Evolutionary conservation across 2,329 filamentous ascomycete species (phyloP).

Genomic region (Clonostachys byssicola): DNA sequence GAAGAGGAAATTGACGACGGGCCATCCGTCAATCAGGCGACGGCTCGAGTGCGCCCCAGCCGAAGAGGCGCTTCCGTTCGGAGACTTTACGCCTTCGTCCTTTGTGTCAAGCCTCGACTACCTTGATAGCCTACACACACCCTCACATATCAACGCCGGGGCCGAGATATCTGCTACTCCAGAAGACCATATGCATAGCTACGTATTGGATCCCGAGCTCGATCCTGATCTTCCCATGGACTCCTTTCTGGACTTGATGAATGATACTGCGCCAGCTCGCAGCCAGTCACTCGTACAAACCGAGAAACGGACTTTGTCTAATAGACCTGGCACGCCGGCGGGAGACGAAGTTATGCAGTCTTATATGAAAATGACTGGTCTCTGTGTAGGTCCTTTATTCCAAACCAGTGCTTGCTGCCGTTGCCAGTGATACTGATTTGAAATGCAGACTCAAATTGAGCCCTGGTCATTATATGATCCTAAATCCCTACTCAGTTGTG

Average conservation of each 20-base stretch:
- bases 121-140: too few relatives aligned
- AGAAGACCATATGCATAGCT: too few relatives aligned
- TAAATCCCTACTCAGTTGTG: slow-evolving; percentile 13
- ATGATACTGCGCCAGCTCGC: background rate
- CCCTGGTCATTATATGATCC: slow-evolving; percentile 20
- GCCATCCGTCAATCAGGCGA: too few relatives aligned
- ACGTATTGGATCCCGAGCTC: background rate
- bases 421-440: too few relatives aligned
- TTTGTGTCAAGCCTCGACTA: too few relatives aligned
- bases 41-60: too few relatives aligned
- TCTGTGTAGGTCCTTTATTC: background rate
- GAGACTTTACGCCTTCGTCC: too few relatives aligned
- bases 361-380: background rate
- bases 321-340: background rate
- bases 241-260: background rate
- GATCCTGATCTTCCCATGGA: background rate
- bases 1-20: slow-evolving; percentile 5
- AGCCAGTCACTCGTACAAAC: background rate
- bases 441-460: slow-evolving; percentile 9
- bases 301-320: background rate
- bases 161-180: too few relatives aligned
- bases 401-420: too few relatives aligned
- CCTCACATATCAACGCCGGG: too few relatives aligned
- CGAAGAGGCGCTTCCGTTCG: too few relatives aligned
- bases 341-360: background rate